phyloP scores from a whole-genome alignment of 208 protist species.

The Strigomonas culicis region DNA sequence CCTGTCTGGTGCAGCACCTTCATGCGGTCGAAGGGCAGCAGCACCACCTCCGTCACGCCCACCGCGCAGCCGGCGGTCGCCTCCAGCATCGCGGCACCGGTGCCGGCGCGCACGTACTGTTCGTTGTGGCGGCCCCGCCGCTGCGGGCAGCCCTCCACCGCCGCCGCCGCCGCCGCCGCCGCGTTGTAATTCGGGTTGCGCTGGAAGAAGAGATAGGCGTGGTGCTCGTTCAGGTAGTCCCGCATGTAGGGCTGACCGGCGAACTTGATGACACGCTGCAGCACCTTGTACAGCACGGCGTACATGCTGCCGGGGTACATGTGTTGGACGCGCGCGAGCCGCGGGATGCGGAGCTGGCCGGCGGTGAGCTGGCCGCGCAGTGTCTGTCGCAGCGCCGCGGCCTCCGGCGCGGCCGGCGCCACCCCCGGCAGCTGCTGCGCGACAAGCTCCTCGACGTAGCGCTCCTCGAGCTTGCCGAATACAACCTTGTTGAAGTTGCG shows the following conservation, averaged over 20 bases:
- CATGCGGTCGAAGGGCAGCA: conserved; percentile 81
- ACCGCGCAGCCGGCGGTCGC: conserved; percentile 49
- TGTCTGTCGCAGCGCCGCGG: conserved; percentile 5
- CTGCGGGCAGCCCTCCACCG: conserved; percentile 13
- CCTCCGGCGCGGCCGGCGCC: conserved; percentile 2
- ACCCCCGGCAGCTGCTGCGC: conserved; percentile 1
- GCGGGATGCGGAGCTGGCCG: conserved; percentile 18
- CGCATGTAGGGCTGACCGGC: conserved; percentile 70
- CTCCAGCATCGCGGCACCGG: conserved; percentile 44
- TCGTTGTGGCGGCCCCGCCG: not conserved
- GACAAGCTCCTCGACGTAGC: conserved; percentile 16
- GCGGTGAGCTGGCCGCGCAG: too few species aligned
- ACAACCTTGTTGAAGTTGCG: conserved; percentile 38
- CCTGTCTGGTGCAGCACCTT: conserved; percentile 81
- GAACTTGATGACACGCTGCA: conserved; percentile 78
- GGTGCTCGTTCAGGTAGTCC: conserved; percentile 47
- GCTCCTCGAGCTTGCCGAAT: conserved; percentile 34
- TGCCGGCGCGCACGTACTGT: conserved; percentile 15
- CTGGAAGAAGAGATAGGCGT: conserved; percentile 32
- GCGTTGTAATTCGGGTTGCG: conserved; percentile 5
- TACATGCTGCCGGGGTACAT: conserved; percentile 75
- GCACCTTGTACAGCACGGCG: conserved; percentile 74
- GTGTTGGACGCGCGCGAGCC: conserved; percentile 36
- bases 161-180: not conserved
- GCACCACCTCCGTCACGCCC: conserved; percentile 49